phyloP scores from a whole-genome alignment of 306 rosid genomes.

The Corylus heterophylla region DNA sequence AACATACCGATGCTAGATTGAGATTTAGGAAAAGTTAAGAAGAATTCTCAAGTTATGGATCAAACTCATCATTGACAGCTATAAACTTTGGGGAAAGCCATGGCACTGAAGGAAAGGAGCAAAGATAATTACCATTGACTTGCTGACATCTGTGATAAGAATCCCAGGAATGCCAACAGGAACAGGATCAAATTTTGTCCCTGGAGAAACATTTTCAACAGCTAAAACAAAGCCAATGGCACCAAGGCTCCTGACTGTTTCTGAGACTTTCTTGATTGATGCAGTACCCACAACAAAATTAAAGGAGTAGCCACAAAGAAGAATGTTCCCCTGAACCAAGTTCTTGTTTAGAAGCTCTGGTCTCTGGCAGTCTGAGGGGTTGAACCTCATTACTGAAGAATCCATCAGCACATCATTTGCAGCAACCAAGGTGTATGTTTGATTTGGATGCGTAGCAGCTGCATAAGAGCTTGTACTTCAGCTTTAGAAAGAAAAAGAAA shows the following conservation, averaged over 20 bases:
- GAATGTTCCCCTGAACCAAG: conserved; percentile 87
- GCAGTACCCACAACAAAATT: conserved; percentile 88
- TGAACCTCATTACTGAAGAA: conserved; percentile 80
- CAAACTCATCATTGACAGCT: neutral
- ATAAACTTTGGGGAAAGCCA: neutral
- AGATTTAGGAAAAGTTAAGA: neutral
- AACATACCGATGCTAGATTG: conserved; percentile 1
- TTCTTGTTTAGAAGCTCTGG: conserved; percentile 89
- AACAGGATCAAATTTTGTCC: conserved; percentile 95
- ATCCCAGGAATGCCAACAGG: conserved; percentile 92
- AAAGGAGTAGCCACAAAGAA: conserved; percentile 98
- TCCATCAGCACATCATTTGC: conserved; percentile 92
- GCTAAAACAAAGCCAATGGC: conserved; percentile 97
- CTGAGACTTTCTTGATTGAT: conserved; percentile 81
- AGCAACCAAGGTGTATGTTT: conserved; percentile 81
- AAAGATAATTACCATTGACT: conserved; percentile 65
- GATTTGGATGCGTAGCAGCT: conserved; percentile 82
- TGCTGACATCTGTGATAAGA: conserved; percentile 73
- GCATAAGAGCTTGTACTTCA: conserved; percentile 39
- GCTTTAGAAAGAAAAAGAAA: conserved; percentile 7
- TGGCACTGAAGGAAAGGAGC: conserved; percentile 3
- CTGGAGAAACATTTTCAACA: conserved; percentile 91
- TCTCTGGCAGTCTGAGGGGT: conserved; percentile 93
- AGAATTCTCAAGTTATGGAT: neutral
- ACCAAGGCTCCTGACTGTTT: conserved; percentile 92